A percentile compares a stretch with the other conserved stretches of the same genome.
Conservation (phyloP, 2,329 filamentous ascomycete genomes). For the Colletotrichum higginsianum region DNA sequence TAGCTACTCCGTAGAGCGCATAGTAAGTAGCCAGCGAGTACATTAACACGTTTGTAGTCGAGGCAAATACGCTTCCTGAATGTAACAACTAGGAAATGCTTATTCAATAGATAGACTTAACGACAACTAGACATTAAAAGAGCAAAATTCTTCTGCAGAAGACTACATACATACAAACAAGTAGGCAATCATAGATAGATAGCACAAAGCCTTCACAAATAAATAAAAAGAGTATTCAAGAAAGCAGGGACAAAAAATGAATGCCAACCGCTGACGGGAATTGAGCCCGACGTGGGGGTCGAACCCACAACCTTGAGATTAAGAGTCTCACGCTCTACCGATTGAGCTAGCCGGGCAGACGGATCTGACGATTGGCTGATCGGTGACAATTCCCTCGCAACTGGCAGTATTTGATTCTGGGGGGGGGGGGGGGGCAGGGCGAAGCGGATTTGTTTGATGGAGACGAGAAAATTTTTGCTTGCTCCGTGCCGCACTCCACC, state of each 20-base stretch:
- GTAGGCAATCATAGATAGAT: too few relatives aligned
- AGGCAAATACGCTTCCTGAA: too few relatives aligned
- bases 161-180: too few relatives aligned
- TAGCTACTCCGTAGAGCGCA: too few relatives aligned
- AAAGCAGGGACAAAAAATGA: not conserved
- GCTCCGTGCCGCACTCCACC: slow-evolving; percentile 1
- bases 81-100: too few relatives aligned
- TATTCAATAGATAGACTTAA: too few relatives aligned
- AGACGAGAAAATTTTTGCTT: not conserved
- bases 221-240: not conserved
- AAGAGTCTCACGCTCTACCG: slow-evolving; percentile 82
- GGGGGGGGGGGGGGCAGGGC: too few relatives aligned
- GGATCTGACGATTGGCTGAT: slow-evolving; percentile 1
- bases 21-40: too few relatives aligned
- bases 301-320: slow-evolving; percentile 73
- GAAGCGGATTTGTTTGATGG: not conserved
- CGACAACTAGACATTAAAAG: too few relatives aligned
- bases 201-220: too few relatives aligned
- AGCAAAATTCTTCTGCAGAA: too few relatives aligned
- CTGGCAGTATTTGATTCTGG: not conserved
- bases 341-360: slow-evolving; percentile 73
- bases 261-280: slow-evolving; percentile 18
- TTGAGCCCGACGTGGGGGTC: slow-evolving; percentile 47
- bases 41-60: too few relatives aligned
- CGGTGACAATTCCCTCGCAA: not conserved